These are phyloP conservation scores for Ambrosia artemisiifolia DNA, from an alignment of 129 eudicot genomes.

Conservation along the genomic window DNA sequence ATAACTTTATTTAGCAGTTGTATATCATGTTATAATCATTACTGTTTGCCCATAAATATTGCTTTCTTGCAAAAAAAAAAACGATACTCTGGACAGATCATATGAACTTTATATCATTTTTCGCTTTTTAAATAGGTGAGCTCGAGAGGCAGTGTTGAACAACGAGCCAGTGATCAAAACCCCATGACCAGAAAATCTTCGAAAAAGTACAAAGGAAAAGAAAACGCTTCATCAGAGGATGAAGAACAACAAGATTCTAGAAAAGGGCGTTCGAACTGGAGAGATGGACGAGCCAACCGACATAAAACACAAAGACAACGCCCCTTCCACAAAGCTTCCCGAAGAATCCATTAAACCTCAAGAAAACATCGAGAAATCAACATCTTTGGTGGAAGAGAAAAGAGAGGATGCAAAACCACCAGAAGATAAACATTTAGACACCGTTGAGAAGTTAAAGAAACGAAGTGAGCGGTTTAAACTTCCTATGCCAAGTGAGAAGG, in stretches of 20 bases:
- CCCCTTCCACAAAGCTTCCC: too few species aligned
- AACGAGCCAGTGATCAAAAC: constrained; percentile 41
- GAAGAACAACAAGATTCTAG: constrained; percentile 69
- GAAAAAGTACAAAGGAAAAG: constrained; percentile 54
- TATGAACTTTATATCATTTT: constrained; percentile 8
- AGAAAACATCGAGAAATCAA: too few species aligned
- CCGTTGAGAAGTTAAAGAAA: too few species aligned
- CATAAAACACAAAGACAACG: constrained; percentile 28
- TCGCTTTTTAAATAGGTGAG: constrained; percentile 51
- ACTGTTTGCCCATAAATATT: neutral
- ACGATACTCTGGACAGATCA: neutral
- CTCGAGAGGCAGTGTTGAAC: constrained; percentile 53
- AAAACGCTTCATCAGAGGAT: constrained; percentile 73
- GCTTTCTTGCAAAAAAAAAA: neutral
- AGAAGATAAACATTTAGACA: too few species aligned
- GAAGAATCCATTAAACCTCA: too few species aligned
- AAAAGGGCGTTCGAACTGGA: constrained; percentile 93
- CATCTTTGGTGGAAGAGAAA: too few species aligned
- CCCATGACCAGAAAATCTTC: constrained; percentile 36
- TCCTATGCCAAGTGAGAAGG: too few species aligned
- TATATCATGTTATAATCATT: neutral
- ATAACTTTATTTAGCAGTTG: constrained; percentile 13
- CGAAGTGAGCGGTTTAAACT: too few species aligned
- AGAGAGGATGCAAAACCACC: too few species aligned
- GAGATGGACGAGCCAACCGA: constrained; percentile 83